Conservation (phyloP, 164 flowering plant genomes). For the Tetracentron sinense region DNA sequence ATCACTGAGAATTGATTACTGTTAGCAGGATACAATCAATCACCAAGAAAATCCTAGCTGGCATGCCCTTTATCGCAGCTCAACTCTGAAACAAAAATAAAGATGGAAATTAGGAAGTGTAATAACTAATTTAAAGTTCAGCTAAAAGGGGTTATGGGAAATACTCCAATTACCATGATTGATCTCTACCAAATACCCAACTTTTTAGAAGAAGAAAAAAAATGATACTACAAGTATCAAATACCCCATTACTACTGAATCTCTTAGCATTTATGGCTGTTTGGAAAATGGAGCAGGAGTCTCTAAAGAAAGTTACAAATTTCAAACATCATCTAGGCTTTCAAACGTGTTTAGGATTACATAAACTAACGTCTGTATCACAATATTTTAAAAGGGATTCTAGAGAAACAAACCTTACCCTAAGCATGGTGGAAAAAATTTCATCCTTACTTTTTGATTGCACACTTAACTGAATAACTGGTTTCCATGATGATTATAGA, state of each 20-base stretch:
- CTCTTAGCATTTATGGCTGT: not conserved
- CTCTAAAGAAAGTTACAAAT: not conserved
- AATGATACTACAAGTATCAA: constrained; percentile 4
- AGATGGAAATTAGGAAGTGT: not conserved
- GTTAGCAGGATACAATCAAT: constrained; percentile 7
- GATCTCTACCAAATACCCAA: not conserved
- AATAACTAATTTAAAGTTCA: not conserved
- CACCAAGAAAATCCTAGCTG: constrained; percentile 18
- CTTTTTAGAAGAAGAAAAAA: not conserved
- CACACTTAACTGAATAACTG: not conserved
- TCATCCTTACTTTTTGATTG: too few relatives aligned
- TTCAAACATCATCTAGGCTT: not conserved
- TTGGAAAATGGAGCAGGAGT: constrained; percentile 1
- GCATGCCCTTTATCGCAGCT: constrained; percentile 17
- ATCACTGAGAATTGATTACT: not conserved
- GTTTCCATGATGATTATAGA: not conserved
- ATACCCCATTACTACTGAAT: not conserved
- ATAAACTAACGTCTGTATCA: not conserved
- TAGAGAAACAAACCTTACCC: too few relatives aligned
- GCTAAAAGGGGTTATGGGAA: not conserved
- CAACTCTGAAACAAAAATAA: constrained; percentile 18
- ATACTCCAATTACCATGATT: not conserved
- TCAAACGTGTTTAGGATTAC: not conserved
- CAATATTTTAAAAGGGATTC: not conserved
- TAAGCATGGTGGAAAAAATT: too few relatives aligned